Base-by-base conservation (phyloP, 2,329 filamentous ascomycete species). In the Raffaelea arxii region DNA sequence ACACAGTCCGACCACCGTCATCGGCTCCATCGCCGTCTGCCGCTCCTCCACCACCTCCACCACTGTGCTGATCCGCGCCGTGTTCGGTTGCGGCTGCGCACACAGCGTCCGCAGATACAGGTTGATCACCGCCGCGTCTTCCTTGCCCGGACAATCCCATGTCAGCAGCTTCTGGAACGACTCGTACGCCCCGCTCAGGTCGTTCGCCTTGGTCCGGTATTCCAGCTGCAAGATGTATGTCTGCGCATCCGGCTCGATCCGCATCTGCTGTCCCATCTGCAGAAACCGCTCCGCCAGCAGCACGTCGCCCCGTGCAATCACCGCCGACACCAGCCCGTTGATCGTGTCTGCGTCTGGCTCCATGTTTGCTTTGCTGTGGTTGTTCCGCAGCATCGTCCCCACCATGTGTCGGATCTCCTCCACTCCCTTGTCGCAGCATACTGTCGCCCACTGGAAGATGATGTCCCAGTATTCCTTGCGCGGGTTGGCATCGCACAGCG, bases 201-300 rank as follows among this genome's bases (percentile, higher is more conserved):
- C 84, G 2, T 79, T 75, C 4, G 82, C 78, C 32, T 77, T 75
- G n/a, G 94, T 71, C 12, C 82, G 79, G 55, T 92, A 85, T 48
- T 83, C 75, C 55, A 97, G 76, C 58, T 89, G 80, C 43, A 94
- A 70, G 41, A 87, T 72, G 54, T 78, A 82, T 0, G 89, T 94
- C 43, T 72, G 70, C 11, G 78, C 74, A 59, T 94, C 77, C 0
- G 84, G 77, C 44, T 71, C 61, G 21, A 95, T 75, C 4, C 74
- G 75, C 56, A 80, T 75, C 56, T 82, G 78, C 39, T 75, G 61
- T 2, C 81, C 80, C 11, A 96, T 65, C 2, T 75, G 66, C 41
- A 88, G 71, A 51, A 90, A 84, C 12, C 86, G 75, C 58, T 90
- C 81, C 5, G 86, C 86, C 40, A 86, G 68, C 54, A 85, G 79